Conservation (phyloP, 1,284 basidiomycete species). For the Boletus calvinii region DNA sequence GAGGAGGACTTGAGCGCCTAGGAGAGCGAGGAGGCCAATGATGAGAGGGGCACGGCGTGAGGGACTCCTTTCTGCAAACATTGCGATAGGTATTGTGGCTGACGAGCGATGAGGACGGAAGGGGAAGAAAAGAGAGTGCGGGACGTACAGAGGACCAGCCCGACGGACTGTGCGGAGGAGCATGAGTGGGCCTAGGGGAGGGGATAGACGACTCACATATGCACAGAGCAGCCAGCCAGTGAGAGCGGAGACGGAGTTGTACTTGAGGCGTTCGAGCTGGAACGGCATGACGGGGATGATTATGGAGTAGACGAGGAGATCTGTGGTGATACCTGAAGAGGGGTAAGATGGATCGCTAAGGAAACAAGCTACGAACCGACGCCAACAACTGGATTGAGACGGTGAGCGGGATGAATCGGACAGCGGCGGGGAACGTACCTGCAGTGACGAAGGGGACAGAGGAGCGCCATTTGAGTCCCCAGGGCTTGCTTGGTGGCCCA, state of each 20-base stretch:
- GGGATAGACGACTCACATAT: slow-evolving; percentile 41
- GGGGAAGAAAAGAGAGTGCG: background rate
- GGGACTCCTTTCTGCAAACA: slow-evolving; percentile 60
- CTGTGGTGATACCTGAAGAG: slow-evolving; percentile 55
- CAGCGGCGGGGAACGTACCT: slow-evolving; percentile 25
- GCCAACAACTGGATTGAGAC: slow-evolving; percentile 33
- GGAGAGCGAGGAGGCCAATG: slow-evolving; percentile 53
- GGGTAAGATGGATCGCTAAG: slow-evolving; percentile 1
- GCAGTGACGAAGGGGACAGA: slow-evolving; percentile 52
- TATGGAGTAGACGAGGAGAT: slow-evolving; percentile 66
- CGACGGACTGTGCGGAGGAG: slow-evolving; percentile 39
- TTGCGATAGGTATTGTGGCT: slow-evolving; percentile 73
- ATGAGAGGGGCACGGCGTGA: slow-evolving; percentile 60
- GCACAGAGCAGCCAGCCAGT: slow-evolving; percentile 70
- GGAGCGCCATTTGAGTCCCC: slow-evolving; percentile 52
- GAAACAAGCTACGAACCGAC: slow-evolving; percentile 29
- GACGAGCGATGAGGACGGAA: slow-evolving; percentile 4
- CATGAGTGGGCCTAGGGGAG: background rate
- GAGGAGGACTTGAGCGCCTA: slow-evolving; percentile 65
- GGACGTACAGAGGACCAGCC: slow-evolving; percentile 50
- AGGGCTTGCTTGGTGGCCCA: slow-evolving; percentile 15
- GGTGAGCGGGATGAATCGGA: slow-evolving; percentile 4
- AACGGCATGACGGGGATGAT: slow-evolving; percentile 78
- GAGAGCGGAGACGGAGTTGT: slow-evolving; percentile 52
- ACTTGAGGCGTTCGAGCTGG: slow-evolving; percentile 57